Base-by-base conservation (phyloP, 2,329 filamentous ascomycete genomes). In the Rhexocercosporidium sp. region DNA sequence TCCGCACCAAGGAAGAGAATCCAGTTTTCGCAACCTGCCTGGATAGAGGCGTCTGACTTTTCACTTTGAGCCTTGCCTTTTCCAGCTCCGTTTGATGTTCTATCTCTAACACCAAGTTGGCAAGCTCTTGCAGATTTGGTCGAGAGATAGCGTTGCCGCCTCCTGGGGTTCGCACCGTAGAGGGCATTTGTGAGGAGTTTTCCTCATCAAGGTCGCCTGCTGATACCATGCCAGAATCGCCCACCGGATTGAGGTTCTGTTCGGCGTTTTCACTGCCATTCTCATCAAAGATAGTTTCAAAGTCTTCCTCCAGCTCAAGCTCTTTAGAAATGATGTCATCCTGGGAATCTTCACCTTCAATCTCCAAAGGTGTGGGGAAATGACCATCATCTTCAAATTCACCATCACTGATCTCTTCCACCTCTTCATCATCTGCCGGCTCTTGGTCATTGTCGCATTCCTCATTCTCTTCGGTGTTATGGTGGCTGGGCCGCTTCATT, bases 401-500 rank as follows among this genome's bases (percentile, higher is more conserved):
- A 9, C 20, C 44, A 16, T 46, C 18, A 25, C 56, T 62, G 22
- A 44, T 60, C 7, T 61, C 46, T 8, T 60, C 34, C 8, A 5
- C 11, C 20, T 39, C 53, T 4, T 56, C 18, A 34, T 49, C 22
- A 18, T 6, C 56, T 14, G 14, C 29, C 4, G 25, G 14, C 3
- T 37, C 57, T 37, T 62, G 41, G 25, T 39, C 20, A 62, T 18
- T n/a, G 1, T 18, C 12, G 37, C 39, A 20, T 39, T 49, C 11
- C 9, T 54, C 57, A 56, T 27, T 18, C 29, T 29, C 20, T n/a
- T 22, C 22, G 16, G 27, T 14, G 22, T 20, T 39, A 39, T 44
- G 12, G 9, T 54, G 14, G 6, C 1, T 49, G 14, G 47, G 31
- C 16, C 60, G 60, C 47, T 62, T 62, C 60, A 62, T 62, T 14